A percentile compares a stretch with the other conserved stretches of the same genome.
Evolutionary conservation across 768 basidiomycete genomes (phyloP).

Genomic region (Auriscalpium microsporum): DNA sequence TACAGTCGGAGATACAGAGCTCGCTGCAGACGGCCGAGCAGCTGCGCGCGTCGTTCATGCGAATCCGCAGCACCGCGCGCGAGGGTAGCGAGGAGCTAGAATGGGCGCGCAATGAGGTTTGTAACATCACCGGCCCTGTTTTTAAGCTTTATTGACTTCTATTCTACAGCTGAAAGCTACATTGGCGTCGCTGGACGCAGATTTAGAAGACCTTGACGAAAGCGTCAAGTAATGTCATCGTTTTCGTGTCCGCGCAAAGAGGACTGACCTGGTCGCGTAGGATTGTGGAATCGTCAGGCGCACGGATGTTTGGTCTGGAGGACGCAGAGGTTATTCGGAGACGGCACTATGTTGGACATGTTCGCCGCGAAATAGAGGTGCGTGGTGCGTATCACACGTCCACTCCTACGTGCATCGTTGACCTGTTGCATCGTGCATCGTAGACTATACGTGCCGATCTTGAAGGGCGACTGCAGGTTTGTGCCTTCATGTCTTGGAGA

Average conservation of each 20-base stretch:
- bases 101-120: constrained; percentile 73
- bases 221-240: constrained; percentile 63
- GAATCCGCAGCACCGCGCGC: constrained; percentile 66
- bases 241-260: not conserved
- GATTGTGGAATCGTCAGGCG: constrained; percentile 81
- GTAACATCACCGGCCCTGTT: not conserved
- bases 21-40: constrained; percentile 66
- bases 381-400: constrained; percentile 19
- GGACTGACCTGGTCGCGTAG: constrained; percentile 27
- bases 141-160: not conserved
- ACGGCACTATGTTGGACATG: constrained; percentile 65
- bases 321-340: constrained; percentile 69
- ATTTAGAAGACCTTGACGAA: constrained; percentile 89
- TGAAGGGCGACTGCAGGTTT: constrained; percentile 17
- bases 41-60: constrained; percentile 65
- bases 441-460: constrained; percentile 72
- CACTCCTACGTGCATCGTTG: not conserved
- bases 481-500: constrained; percentile 1
- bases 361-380: constrained; percentile 76
- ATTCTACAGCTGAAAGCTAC: constrained; percentile 54
- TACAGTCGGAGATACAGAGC: constrained; percentile 73
- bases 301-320: constrained; percentile 75
- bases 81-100: constrained; percentile 73
- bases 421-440: not conserved
- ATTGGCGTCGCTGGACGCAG: constrained; percentile 71